Conservation (phyloP, 2,329 filamentous ascomycete genomes). For the Onygenales sp. region DNA sequence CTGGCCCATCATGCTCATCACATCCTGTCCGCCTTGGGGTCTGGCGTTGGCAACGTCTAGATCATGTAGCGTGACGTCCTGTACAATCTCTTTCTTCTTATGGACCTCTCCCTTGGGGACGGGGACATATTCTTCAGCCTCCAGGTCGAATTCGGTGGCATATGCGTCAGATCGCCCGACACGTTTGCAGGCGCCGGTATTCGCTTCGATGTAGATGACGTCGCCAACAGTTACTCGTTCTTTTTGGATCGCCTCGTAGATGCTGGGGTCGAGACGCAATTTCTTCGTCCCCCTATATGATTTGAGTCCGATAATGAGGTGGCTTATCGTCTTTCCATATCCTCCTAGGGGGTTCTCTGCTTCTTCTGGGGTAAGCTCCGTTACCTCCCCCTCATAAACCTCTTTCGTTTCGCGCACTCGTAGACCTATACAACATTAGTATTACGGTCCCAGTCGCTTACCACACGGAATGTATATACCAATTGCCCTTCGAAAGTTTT, state of each 20-base stretch:
- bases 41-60: slow-evolving; percentile 91
- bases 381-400: slow-evolving; percentile 98
- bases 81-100: slow-evolving; percentile 99
- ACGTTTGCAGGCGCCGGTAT: slow-evolving; percentile 95
- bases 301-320: slow-evolving; percentile 87
- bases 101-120: slow-evolving; percentile 98
- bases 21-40: slow-evolving; percentile 94
- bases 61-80: slow-evolving; percentile 95
- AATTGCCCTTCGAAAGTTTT: slow-evolving; percentile 96
- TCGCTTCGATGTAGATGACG: slow-evolving; percentile 98
- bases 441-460: not conserved
- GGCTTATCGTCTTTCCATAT: slow-evolving; percentile 96
- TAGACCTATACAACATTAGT: slow-evolving; percentile 43
- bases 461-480: slow-evolving; percentile 39
- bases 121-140: slow-evolving; percentile 97
- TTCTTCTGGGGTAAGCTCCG: slow-evolving; percentile 93
- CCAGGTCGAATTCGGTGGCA: slow-evolving; percentile 94
- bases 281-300: slow-evolving; percentile 97
- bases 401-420: slow-evolving; percentile 98
- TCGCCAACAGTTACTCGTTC: slow-evolving; percentile 93
- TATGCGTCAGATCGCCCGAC: slow-evolving; percentile 95
- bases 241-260: slow-evolving; percentile 98
- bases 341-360: slow-evolving; percentile 94
- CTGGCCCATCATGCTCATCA: slow-evolving; percentile 99
- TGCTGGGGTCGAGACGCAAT: slow-evolving; percentile 88